Conservation (phyloP, 345 rosid species). For the Pistacia atlantica region DNA sequence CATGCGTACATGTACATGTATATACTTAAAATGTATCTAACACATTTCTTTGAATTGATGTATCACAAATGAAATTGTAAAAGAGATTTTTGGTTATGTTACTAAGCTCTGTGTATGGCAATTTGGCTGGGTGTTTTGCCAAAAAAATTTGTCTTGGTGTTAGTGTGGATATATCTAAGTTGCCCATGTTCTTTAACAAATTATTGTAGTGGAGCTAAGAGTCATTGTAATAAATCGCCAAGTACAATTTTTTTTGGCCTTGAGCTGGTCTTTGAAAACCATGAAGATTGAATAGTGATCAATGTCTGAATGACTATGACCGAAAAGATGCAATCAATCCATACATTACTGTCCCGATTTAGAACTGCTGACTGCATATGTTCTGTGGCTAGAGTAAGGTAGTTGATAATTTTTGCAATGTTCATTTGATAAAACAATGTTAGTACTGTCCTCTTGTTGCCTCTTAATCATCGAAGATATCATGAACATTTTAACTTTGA, state of each 20-base stretch:
- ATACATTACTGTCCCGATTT: not conserved
- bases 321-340: not conserved
- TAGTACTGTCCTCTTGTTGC: not conserved
- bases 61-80: not conserved
- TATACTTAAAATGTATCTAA: not conserved
- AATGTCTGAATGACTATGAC: not conserved
- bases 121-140: not conserved
- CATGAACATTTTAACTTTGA: not conserved
- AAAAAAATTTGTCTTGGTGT: no score
- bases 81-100: not conserved
- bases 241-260: not conserved
- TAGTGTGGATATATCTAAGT: constrained; percentile 1
- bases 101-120: no score
- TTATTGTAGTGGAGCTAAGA: not conserved
- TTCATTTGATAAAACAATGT: not conserved
- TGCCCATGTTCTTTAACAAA: not conserved
- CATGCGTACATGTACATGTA: no score
- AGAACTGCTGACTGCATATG: constrained; percentile 2
- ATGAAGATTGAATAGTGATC: not conserved
- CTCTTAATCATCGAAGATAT: not conserved
- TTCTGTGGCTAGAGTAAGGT: not conserved
- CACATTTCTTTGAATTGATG: not conserved
- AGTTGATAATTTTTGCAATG: not conserved
- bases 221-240: not conserved
- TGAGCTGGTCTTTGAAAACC: not conserved